A percentile compares a stretch with the other conserved stretches of the same genome.
Conservation (phyloP, 1,139 yeast species). For the Hansenula anomala region DNA sequence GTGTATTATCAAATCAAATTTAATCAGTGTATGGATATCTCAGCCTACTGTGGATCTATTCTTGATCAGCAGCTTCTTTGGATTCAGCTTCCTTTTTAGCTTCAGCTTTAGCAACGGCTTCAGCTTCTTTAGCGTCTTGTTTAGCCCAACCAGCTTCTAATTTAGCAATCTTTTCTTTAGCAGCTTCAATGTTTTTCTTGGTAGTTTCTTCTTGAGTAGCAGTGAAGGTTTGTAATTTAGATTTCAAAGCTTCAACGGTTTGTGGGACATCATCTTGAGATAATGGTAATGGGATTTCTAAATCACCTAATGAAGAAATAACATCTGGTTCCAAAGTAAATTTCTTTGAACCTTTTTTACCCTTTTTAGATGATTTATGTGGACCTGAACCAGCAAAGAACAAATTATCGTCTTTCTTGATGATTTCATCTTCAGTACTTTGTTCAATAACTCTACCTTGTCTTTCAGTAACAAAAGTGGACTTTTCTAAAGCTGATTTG, state of each 20-base stretch:
- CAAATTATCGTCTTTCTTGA: conserved; percentile 60
- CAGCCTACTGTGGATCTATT: not conserved
- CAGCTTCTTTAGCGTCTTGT: conserved; percentile 31
- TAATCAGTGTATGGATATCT: no score
- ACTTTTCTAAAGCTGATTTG: conserved; percentile 25
- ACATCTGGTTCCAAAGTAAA: conserved; percentile 79
- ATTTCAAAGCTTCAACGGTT: conserved; percentile 65
- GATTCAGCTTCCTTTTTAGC: conserved; percentile 4
- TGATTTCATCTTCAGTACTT: conserved; percentile 60
- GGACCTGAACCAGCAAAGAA: conserved; percentile 51
- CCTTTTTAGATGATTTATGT: conserved; percentile 47
- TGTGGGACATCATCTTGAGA: conserved; percentile 67
- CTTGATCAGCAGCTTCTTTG: conserved; percentile 4
- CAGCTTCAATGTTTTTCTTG: conserved; percentile 65
- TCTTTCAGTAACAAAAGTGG: conserved; percentile 27
- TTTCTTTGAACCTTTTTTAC: conserved; percentile 46
- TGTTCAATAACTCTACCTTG: conserved; percentile 45
- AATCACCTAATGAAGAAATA: conserved; percentile 71
- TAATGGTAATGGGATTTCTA: conserved; percentile 78
- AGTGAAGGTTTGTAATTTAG: conserved; percentile 66
- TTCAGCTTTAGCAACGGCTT: conserved; percentile 13
- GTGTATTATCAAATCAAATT: no score
- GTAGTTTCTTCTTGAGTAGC: conserved; percentile 82
- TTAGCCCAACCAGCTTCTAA: conserved; percentile 39
- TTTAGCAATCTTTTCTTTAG: conserved; percentile 70